phyloP scores from a whole-genome alignment of 2,329 filamentous ascomycete genomes.

The Xylariaceae sp. region DNA sequence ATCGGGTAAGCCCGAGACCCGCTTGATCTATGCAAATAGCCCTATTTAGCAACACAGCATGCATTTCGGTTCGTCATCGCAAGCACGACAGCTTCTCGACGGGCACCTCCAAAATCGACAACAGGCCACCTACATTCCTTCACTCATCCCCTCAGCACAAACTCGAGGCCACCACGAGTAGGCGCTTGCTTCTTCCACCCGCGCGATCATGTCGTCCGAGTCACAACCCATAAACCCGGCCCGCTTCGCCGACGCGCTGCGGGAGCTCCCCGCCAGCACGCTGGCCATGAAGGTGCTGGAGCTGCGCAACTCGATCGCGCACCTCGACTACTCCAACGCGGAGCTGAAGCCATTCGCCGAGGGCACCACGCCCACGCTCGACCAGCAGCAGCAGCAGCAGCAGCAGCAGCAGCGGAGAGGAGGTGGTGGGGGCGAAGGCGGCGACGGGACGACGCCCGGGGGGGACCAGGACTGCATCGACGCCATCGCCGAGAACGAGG shows the following conservation, averaged over 20 bases:
- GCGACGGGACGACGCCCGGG: constrained; percentile 34
- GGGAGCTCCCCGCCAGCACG: constrained; percentile 55
- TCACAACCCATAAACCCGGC: constrained; percentile 52
- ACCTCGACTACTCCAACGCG: constrained; percentile 67
- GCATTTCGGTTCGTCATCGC: no score
- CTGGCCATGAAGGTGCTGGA: constrained; percentile 71
- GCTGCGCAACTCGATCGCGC: constrained; percentile 64
- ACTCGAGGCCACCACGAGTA: no score
- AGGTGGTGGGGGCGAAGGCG: no score
- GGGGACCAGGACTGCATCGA: constrained; percentile 69
- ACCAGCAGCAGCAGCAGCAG: constrained; percentile 9
- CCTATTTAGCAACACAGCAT: no score
- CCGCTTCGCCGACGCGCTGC: constrained; percentile 60
- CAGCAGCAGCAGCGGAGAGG: constrained; percentile 7
- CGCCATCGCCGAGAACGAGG: constrained; percentile 64
- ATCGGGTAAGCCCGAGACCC: no score
- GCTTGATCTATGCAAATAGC: no score
- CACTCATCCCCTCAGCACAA: neutral
- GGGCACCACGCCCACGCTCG: constrained; percentile 29
- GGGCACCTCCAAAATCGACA: no score
- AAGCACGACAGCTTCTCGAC: no score
- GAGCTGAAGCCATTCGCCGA: constrained; percentile 64
- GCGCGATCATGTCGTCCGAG: constrained; percentile 50
- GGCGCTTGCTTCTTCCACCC: constrained; percentile 1
- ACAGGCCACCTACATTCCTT: no score